Evolutionary conservation across 768 basidiomycete species (phyloP), one percentile per base, ranked within the genome.

Genomic region (Lentinula aciculospora): DNA sequence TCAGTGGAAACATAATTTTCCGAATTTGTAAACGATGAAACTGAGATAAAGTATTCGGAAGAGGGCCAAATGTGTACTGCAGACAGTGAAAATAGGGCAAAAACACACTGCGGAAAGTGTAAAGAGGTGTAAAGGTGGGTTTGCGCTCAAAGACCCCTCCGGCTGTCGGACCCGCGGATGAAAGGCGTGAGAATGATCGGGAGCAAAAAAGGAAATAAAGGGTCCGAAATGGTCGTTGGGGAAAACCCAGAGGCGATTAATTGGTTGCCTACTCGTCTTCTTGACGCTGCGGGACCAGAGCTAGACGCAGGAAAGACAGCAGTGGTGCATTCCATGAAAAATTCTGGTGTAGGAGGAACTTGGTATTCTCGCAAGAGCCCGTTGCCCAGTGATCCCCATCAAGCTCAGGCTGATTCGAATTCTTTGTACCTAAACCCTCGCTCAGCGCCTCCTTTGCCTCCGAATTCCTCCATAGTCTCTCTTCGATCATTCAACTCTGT

Each of bases 401-500:
- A 56, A 36, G 54, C 47, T 49, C 54, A 56, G 25, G 54, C 47
- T 49, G 47, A 56, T 44, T 31, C 75, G 73, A 23, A 74, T 74
- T 21, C 50, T 42, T 36, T 58, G 53, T 62, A 54, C 63, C 56
- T 31, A 49, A 58, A 60, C 58, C 64, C 60, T 56, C 58, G 61
- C 19, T 42, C 36, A 25, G 37, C 62, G 3, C 64, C 66, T 54
- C 68, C 63, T 47, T 56, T 51, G 8, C 65, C 54, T 48, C 68
- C 67, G 49, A 59, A 69, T 4, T 56, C 62, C 53, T 74, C 76
- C 67, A 81, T 73, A 65, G 62, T 68, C 3, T 60, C 66, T 1
- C 56, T 75, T 67, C 68, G 72, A 63, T 70, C 69, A 44, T 73
- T 87, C 60, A 77, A 79, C 37, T 70, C 81, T 19, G 80, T 86